A percentile compares a stretch with the other conserved stretches of the same genome.
Conservation (phyloP, 2,329 filamentous ascomycete species). For the Aspergillus persii region DNA sequence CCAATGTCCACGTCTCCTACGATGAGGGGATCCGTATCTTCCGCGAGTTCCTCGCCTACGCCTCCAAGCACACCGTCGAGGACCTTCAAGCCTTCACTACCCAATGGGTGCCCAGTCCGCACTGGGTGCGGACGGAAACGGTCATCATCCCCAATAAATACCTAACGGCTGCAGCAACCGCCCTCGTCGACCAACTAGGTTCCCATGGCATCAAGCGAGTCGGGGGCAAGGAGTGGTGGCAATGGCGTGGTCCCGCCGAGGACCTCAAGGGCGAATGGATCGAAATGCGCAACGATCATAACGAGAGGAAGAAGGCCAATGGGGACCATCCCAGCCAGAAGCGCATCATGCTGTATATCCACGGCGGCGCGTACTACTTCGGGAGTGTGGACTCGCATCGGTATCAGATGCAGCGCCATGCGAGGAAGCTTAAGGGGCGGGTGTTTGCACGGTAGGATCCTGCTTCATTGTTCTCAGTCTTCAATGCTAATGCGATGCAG, state of each 20-base stretch:
- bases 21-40: constrained; percentile 88
- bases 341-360: constrained; percentile 88
- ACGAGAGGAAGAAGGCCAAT: constrained; percentile 62
- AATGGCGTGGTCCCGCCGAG: constrained; percentile 69
- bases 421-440: constrained; percentile 85
- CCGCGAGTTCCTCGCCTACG: constrained; percentile 78
- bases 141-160: constrained; percentile 64
- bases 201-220: constrained; percentile 69
- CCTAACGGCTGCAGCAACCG: constrained; percentile 63
- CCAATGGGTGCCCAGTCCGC: constrained; percentile 86
- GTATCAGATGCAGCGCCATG: constrained; percentile 97
- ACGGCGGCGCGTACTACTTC: constrained; percentile 94
- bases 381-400: constrained; percentile 93
- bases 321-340: constrained; percentile 52
- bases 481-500: constrained; percentile 21
- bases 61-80: constrained; percentile 86
- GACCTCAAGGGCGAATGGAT: constrained; percentile 87
- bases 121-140: constrained; percentile 79
- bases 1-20: constrained; percentile 88
- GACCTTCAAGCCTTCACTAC: constrained; percentile 87
- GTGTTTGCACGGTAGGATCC: constrained; percentile 67
- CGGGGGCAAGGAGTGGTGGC: constrained; percentile 85
- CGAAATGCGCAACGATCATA: constrained; percentile 83
- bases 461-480: neutral
- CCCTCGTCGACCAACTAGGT: constrained; percentile 73